phyloP scores from a whole-genome alignment of 1,139 yeast genomes.

The Spathaspora sp. region DNA sequence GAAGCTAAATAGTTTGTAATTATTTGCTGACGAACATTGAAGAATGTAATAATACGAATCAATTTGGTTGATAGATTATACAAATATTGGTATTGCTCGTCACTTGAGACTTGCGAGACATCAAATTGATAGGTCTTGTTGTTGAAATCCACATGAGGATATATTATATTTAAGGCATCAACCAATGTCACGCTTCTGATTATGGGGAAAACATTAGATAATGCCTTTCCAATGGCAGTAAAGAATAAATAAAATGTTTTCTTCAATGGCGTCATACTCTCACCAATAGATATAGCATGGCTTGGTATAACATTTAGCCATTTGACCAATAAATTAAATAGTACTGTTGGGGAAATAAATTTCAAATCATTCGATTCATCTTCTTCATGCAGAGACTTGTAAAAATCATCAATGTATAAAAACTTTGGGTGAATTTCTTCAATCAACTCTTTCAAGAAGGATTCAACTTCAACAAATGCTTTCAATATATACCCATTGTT shows the following conservation, averaged over 20 bases:
- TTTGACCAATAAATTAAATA: slow-evolving; percentile 32
- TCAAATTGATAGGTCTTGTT: slow-evolving; percentile 22
- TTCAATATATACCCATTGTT: slow-evolving; percentile 15
- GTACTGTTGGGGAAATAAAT: slow-evolving; percentile 20
- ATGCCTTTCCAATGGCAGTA: slow-evolving; percentile 34
- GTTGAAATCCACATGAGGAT: slow-evolving; percentile 33
- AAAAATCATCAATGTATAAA: slow-evolving; percentile 23
- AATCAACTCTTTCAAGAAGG: slow-evolving; percentile 28
- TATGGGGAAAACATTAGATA: slow-evolving; percentile 34
- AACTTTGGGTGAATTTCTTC: slow-evolving; percentile 29
- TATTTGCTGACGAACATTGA: slow-evolving; percentile 27
- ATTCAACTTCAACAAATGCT: slow-evolving; percentile 27
- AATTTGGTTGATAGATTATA: slow-evolving; percentile 20
- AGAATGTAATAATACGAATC: slow-evolving; percentile 28
- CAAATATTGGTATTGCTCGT: slow-evolving; percentile 20
- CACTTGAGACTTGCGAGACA: slow-evolving; percentile 15
- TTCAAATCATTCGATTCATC: slow-evolving; percentile 11
- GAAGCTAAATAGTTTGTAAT: slow-evolving; percentile 23
- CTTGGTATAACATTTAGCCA: slow-evolving; percentile 41
- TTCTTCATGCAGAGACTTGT: slow-evolving; percentile 17
- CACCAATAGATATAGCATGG: slow-evolving; percentile 31
- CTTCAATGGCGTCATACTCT: slow-evolving; percentile 29
- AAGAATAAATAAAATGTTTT: slow-evolving; percentile 36
- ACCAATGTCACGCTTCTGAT: slow-evolving; percentile 33
- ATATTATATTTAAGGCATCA: slow-evolving; percentile 35